Conservation (phyloP, 768 basidiomycete species). For the Lactarius psammicola region DNA sequence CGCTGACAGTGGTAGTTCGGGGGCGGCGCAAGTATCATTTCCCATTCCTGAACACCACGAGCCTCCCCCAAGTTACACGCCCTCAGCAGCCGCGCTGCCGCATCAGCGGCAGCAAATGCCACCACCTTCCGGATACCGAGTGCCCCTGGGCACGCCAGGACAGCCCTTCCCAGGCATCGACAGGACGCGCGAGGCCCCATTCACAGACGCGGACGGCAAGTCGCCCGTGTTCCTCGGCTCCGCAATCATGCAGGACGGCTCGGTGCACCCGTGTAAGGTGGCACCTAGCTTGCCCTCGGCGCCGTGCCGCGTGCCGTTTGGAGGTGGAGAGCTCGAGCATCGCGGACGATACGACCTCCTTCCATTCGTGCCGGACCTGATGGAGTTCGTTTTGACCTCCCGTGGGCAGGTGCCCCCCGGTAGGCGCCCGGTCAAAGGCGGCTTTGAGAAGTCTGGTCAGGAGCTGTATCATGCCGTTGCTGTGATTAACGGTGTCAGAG, state of each 20-base stretch:
- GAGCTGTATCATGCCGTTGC: constrained; percentile 70
- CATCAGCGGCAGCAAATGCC: constrained; percentile 29
- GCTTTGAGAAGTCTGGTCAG: constrained; percentile 66
- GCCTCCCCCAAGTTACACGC: constrained; percentile 22
- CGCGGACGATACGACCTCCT: constrained; percentile 71
- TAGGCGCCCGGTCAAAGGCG: constrained; percentile 63
- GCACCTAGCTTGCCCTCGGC: constrained; percentile 50
- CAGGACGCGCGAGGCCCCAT: constrained; percentile 51
- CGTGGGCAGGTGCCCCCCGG: constrained; percentile 59
- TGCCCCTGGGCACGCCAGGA: constrained; percentile 46
- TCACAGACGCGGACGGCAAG: constrained; percentile 53
- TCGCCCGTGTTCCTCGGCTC: constrained; percentile 71
- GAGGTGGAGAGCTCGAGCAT: constrained; percentile 59
- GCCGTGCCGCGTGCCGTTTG: constrained; percentile 58
- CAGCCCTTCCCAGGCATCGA: constrained; percentile 45
- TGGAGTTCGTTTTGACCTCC: constrained; percentile 72
- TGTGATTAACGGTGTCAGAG: constrained; percentile 46
- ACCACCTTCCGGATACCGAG: constrained; percentile 66
- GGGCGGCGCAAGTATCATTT: constrained; percentile 14
- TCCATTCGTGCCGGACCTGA: constrained; percentile 60
- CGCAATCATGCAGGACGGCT: constrained; percentile 53
- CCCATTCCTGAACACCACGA: constrained; percentile 15
- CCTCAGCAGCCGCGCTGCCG: constrained; percentile 10
- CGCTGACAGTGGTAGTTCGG: neutral
- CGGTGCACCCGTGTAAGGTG: constrained; percentile 85